Evolutionary conservation across 2,329 filamentous ascomycete species (phyloP).

Genomic region (Sclerotinia borealis): DNA sequence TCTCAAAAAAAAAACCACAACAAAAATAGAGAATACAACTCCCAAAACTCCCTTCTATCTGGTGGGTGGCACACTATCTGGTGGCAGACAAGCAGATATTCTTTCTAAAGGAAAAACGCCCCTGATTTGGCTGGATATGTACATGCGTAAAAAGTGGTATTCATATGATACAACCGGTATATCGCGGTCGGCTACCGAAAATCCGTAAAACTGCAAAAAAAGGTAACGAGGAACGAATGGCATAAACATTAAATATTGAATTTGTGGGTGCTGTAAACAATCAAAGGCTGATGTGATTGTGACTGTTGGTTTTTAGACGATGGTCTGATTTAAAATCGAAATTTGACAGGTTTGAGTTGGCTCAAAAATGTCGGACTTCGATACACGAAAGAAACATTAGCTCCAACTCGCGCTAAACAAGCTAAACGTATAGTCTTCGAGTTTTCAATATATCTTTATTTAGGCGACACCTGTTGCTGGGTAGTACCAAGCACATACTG

Average conservation of each 20-base stretch:
- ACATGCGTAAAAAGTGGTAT: slow-evolving; percentile 1
- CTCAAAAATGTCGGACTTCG: background rate
- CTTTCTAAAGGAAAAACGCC: background rate
- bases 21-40: background rate
- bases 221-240: background rate
- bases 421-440: background rate
- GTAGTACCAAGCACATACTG: slow-evolving; percentile 23
- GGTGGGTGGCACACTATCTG: too few relatives aligned
- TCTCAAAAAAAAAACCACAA: too few relatives aligned
- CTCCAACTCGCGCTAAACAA: background rate
- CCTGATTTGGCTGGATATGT: background rate
- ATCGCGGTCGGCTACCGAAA: background rate
- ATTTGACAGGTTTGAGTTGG: background rate
- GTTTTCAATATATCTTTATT: background rate
- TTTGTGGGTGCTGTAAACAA: background rate
- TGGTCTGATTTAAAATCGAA: background rate
- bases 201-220: background rate
- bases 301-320: background rate
- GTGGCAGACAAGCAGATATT: background rate
- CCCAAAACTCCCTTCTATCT: background rate
- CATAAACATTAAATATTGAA: slow-evolving; percentile 3
- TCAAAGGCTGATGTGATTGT: background rate
- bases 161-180: background rate
- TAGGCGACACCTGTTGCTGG: slow-evolving; percentile 1
- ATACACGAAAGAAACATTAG: background rate